These are phyloP conservation scores for Hygrophoropsis aurantiaca DNA, from an alignment of 768 basidiomycete species.

Conservation along the genomic window DNA sequence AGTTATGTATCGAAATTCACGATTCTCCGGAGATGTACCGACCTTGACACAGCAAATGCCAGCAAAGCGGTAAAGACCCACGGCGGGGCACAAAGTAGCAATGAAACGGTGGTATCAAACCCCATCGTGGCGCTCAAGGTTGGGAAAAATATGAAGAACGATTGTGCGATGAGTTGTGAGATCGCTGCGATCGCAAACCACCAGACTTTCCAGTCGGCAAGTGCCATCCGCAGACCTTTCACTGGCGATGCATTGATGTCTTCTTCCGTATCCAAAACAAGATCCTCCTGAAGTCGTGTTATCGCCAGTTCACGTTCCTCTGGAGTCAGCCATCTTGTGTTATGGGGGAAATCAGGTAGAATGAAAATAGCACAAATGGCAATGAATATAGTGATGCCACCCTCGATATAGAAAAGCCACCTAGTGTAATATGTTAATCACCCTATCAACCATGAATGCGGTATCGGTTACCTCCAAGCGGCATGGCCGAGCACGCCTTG, in stretches of 20 bases:
- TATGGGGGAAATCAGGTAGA: constrained; percentile 39
- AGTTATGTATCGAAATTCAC: not conserved
- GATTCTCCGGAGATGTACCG: not conserved
- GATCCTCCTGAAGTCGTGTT: constrained; percentile 29
- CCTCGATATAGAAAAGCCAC: constrained; percentile 29
- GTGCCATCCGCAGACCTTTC: constrained; percentile 34
- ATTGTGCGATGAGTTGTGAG: constrained; percentile 13
- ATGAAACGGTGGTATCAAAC: constrained; percentile 35
- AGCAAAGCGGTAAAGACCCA: constrained; percentile 30
- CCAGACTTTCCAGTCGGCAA: constrained; percentile 44
- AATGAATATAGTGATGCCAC: constrained; percentile 31
- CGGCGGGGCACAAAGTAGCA: constrained; percentile 42
- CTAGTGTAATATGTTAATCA: not conserved
- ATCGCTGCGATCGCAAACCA: constrained; percentile 26
- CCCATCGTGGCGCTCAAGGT: constrained; percentile 34
- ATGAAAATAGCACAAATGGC: constrained; percentile 33
- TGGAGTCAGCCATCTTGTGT: constrained; percentile 28
- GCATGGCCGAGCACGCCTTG: constrained; percentile 37
- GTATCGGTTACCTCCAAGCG: constrained; percentile 37
- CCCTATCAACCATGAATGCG: not conserved
- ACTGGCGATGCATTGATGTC: constrained; percentile 14
- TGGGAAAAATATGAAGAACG: constrained; percentile 23
- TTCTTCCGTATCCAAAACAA: constrained; percentile 14
- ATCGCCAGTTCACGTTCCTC: constrained; percentile 30
- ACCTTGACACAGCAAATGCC: constrained; percentile 23